A percentile compares a stretch with the other conserved stretches of the same genome.
Evolutionary conservation across 2,329 filamentous ascomycete genomes (phyloP).

Genomic region (Botrytis deweyae): DNA sequence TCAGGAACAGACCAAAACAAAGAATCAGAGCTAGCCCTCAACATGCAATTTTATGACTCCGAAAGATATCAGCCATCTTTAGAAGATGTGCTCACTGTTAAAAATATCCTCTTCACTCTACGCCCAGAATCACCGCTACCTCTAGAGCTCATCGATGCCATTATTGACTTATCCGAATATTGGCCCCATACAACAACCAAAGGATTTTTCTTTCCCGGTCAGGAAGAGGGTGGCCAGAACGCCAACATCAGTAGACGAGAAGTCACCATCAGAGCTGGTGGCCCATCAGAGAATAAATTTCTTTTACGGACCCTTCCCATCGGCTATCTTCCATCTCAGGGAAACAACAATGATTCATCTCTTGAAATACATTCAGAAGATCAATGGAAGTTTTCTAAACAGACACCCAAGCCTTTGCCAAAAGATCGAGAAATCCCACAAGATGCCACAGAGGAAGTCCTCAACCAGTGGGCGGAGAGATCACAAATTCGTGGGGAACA

Average conservation of each 20-base stretch:
- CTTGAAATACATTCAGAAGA: conserved; percentile 18
- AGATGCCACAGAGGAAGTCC: conserved; percentile 29
- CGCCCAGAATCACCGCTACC: conserved; percentile 48
- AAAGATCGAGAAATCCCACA: conserved; percentile 16
- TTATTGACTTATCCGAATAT: conserved; percentile 62
- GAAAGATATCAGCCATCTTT: conserved; percentile 42
- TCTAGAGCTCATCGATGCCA: conserved; percentile 53
- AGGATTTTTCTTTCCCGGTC: neutral
- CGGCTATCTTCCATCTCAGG: conserved; percentile 25
- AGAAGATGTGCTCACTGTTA: conserved; percentile 51
- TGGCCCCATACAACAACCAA: conserved; percentile 51
- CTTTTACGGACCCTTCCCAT: conserved; percentile 40
- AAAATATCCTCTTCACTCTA: conserved; percentile 45
- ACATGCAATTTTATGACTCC: conserved; percentile 20
- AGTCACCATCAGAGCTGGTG: conserved; percentile 22
- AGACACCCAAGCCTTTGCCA: conserved; percentile 26
- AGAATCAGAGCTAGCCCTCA: conserved; percentile 1
- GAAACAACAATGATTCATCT: conserved; percentile 2
- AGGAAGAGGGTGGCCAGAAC: neutral
- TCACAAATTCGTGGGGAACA: conserved; percentile 36
- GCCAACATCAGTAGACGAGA: conserved; percentile 24
- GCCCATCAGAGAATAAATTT: conserved; percentile 42
- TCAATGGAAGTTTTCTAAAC: conserved; percentile 16
- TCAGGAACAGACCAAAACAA: neutral
- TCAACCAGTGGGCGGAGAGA: conserved; percentile 27